Percentiles rank a stretch among this genome's conserved stretches.
These are phyloP conservation scores for Helicocarpus griseus DNA, from an alignment of 2,329 filamentous ascomycete genomes.

Conservation along the genomic window DNA sequence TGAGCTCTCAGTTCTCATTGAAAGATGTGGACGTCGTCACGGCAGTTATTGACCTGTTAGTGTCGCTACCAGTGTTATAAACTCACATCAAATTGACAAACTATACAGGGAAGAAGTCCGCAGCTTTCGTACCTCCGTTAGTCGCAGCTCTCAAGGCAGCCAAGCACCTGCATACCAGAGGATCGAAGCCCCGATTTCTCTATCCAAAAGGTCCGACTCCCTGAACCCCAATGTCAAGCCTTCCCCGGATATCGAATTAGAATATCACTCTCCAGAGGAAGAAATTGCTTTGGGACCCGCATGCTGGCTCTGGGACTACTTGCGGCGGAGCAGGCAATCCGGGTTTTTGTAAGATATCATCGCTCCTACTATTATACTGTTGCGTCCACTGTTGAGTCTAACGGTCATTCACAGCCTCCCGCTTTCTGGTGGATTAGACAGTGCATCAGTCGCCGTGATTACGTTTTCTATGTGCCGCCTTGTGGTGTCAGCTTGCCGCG, in stretches of 20 bases:
- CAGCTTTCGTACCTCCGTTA: conserved; percentile 16
- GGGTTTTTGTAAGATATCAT: background rate
- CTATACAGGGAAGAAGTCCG: conserved; percentile 52
- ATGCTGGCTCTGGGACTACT: conserved; percentile 24
- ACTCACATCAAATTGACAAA: background rate
- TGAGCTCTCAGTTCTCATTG: conserved; percentile 34
- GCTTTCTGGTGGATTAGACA: conserved; percentile 26
- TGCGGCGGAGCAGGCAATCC: conserved; percentile 15
- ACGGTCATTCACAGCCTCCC: conserved; percentile 21
- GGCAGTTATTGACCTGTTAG: conserved; percentile 50
- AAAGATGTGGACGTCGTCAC: conserved; percentile 53
- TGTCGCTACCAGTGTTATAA: background rate
- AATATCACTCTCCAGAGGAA: conserved; percentile 18
- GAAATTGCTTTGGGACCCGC: conserved; percentile 18
- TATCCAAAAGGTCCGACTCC: conserved; percentile 16
- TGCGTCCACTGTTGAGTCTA: conserved; percentile 14
- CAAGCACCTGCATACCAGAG: conserved; percentile 18
- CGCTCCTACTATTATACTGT: background rate
- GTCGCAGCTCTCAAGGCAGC: conserved; percentile 21
- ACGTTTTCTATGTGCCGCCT: conserved; percentile 26
- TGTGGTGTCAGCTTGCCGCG: conserved; percentile 19
- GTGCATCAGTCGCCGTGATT: conserved; percentile 21
- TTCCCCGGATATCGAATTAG: conserved; percentile 11
- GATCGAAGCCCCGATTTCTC: conserved; percentile 20
- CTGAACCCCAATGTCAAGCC: conserved; percentile 10